phyloP scores from a whole-genome alignment of 2,329 filamentous ascomycete species.

The Fusarium tjaetaba region DNA sequence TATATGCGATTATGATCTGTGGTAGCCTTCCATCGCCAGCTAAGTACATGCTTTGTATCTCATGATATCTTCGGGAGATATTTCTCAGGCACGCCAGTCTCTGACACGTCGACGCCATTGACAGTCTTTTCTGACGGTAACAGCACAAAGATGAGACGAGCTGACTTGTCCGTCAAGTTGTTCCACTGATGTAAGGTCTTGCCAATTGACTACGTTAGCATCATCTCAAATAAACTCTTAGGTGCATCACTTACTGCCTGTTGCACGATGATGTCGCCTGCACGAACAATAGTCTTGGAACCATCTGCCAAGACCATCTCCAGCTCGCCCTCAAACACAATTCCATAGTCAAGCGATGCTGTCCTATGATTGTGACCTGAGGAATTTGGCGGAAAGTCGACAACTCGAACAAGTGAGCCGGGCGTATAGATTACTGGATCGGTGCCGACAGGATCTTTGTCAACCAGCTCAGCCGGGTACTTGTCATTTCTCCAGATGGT shows the following conservation, averaged over 20 bases:
- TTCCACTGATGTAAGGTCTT: neutral
- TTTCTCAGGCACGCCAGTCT: neutral
- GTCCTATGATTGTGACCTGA: neutral
- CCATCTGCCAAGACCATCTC: neutral
- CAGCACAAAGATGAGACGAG: neutral
- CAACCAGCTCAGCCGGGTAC: neutral
- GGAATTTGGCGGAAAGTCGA: neutral
- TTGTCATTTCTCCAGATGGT: neutral
- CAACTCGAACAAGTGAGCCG: neutral
- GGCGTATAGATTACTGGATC: neutral
- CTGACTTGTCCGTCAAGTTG: neutral
- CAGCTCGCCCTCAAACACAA: neutral
- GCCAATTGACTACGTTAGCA: neutral
- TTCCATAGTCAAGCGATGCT: conserved; percentile 1
- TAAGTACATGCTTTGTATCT: neutral
- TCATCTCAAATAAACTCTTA: fast-evolving
- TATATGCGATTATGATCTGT: fast-evolving
- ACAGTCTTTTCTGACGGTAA: neutral
- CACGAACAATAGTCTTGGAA: neutral
- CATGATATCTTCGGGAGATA: neutral
- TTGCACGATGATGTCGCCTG: neutral
- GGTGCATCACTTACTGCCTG: neutral
- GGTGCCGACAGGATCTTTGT: neutral
- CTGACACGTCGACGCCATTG: neutral
- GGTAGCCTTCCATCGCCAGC: fast-evolving